These are phyloP conservation scores for Hyaloperonospora arabidopsidis DNA, from an alignment of 352 stramenopile genomes.

Conservation along the genomic window DNA sequence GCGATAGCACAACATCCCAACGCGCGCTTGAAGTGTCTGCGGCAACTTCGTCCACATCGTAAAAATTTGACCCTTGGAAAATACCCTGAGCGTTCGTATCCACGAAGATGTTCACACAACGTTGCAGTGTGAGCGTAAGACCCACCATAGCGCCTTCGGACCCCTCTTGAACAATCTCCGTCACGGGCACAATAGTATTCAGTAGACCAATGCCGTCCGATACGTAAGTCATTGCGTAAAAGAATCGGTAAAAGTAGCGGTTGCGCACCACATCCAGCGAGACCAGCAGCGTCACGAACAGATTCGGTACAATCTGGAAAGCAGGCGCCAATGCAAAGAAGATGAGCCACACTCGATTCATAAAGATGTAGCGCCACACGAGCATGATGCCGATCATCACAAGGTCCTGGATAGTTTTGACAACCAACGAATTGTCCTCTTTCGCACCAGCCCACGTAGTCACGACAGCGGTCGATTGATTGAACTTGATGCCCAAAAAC, in stretches of 20 bases:
- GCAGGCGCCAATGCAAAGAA: constrained; percentile 51
- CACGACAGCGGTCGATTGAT: constrained; percentile 34
- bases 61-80: constrained; percentile 46
- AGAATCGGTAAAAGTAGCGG: constrained; percentile 50
- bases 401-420: constrained; percentile 38
- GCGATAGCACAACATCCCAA: constrained; percentile 42
- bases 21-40: constrained; percentile 29
- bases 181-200: constrained; percentile 50
- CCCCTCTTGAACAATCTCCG: constrained; percentile 59
- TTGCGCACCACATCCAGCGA: constrained; percentile 38
- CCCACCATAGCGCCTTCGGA: constrained; percentile 54
- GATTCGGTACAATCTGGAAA: constrained; percentile 41
- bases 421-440: constrained; percentile 40
- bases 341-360: constrained; percentile 47
- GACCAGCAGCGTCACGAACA: constrained; percentile 39
- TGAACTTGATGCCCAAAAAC: constrained; percentile 53
- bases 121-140: constrained; percentile 50
- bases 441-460: constrained; percentile 34
- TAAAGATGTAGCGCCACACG: constrained; percentile 46
- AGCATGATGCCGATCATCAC: constrained; percentile 51
- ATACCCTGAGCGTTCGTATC: constrained; percentile 40
- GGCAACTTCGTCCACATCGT: constrained; percentile 25
- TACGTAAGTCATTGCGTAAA: constrained; percentile 42
- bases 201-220: constrained; percentile 46
- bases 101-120: constrained; percentile 50